Evolutionary conservation across 805 yeast genomes (phyloP), one percentile per base, ranked within the genome.

Genomic region (Lachancea mirantina): DNA sequence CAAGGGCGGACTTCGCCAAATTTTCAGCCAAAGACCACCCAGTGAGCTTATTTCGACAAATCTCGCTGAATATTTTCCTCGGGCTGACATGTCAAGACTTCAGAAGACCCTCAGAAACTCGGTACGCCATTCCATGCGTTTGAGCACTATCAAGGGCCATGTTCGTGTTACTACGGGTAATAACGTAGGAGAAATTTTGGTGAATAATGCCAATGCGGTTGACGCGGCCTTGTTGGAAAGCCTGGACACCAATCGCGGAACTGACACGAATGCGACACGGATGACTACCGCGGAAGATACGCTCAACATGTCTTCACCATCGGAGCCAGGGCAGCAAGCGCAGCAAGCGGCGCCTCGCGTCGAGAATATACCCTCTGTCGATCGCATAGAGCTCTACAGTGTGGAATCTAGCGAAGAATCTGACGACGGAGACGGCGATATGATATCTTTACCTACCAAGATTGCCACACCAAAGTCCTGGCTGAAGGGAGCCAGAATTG

Each of bases 401-500:
- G n/a, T n/a, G n/a, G 36, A 35, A 20, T 33, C 46, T 6, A 35
- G 28, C 13, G 26, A 36, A 15, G 52, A 39, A 9, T 32, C 37
- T 5, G 49, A 49, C n/a, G 46, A 47, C 5, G 59, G 56, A 4
- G 74, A 65, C 14, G 70, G 65, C 6, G 50, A 39, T 14, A 30
- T 43, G 13, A 42, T 52, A 3, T 48, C 56, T 0, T 32, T 50
- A 28, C 58, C 59, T 6, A 51, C 57, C 3, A 47, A 47, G 20
- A 40, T 54, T 24, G 62, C 61, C 4, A 81, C 83, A 1, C 92
- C 94, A 4, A 69, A 76, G 23, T 74, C 83, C 26, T 92, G 98
- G 98, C 69, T 87, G 26, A 82, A 82, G 47, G 98, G 98, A 28
- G 84, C 95, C 0, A 66, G 87, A 28, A 85, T 92, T 43, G 98